These are phyloP conservation scores for Alternaria gansuensis DNA, from an alignment of 2,329 filamentous ascomycete genomes.

Conservation along the genomic window DNA sequence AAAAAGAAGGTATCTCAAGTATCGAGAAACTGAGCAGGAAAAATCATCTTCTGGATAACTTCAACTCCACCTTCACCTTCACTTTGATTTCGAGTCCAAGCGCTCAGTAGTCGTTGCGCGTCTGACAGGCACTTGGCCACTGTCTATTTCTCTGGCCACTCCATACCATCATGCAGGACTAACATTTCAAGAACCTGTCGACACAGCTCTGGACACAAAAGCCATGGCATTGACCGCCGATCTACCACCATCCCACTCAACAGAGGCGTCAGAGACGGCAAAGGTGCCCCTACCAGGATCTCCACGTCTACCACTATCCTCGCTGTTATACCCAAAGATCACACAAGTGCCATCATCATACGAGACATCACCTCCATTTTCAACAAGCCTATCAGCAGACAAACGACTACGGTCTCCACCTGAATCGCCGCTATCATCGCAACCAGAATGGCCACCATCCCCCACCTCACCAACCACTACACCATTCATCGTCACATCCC, in stretches of 20 bases:
- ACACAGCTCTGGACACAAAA: background rate
- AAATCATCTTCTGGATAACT: no score
- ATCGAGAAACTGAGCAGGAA: background rate
- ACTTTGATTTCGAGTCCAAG: background rate
- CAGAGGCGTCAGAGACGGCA: background rate
- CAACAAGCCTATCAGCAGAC: background rate
- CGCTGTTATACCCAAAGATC: background rate
- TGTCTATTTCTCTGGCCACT: background rate
- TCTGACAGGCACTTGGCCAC: background rate
- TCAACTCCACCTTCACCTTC: background rate
- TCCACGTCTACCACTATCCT: background rate
- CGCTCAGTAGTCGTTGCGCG: background rate
- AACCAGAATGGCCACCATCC: background rate
- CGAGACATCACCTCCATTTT: no score
- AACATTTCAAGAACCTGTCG: background rate
- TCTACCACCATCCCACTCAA: background rate
- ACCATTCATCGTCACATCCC: background rate
- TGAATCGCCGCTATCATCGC: background rate
- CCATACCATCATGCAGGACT: background rate
- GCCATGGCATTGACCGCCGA: background rate
- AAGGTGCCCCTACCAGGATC: background rate
- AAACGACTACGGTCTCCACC: background rate
- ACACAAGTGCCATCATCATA: background rate
- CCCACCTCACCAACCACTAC: background rate
- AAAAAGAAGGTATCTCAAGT: background rate